Percentiles rank a stretch among this genome's conserved stretches.
These are phyloP conservation scores for Neolentinus lepideus DNA, from an alignment of 1,284 basidiomycete genomes.

Conservation along the genomic window DNA sequence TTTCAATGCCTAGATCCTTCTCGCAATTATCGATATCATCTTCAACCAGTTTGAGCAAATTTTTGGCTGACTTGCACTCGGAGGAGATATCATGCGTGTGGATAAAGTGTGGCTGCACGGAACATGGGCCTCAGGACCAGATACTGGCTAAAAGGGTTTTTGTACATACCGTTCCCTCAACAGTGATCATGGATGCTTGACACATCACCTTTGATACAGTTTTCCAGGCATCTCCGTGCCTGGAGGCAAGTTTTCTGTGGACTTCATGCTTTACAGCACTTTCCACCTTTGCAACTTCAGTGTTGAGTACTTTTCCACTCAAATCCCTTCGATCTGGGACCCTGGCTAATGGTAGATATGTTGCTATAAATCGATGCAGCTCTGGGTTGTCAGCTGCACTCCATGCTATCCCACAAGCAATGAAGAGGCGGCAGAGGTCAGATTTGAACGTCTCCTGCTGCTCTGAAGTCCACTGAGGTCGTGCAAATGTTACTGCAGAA, in stretches of 20 bases:
- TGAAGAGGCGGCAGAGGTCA: constrained; percentile 11
- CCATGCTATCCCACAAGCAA: constrained; percentile 14
- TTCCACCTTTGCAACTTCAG: constrained; percentile 1
- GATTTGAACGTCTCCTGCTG: constrained; percentile 6
- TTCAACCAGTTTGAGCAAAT: constrained; percentile 19
- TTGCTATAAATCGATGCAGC: constrained; percentile 13
- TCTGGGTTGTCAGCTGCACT: constrained; percentile 17
- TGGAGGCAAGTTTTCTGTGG: constrained; percentile 8
- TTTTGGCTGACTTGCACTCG: constrained; percentile 23
- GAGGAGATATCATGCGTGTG: constrained; percentile 15
- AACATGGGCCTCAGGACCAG: background rate
- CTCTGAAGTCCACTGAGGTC: background rate
- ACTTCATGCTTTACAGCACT: background rate
- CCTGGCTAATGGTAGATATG: constrained; percentile 16
- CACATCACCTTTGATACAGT: constrained; percentile 5
- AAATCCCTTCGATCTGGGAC: constrained; percentile 16
- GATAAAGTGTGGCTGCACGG: background rate
- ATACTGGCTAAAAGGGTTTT: background rate
- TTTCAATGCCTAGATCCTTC: constrained; percentile 10
- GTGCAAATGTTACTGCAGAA: background rate
- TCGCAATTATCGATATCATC: constrained; percentile 17
- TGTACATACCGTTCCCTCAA: constrained; percentile 8
- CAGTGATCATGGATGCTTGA: constrained; percentile 10
- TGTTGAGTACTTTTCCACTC: constrained; percentile 15
- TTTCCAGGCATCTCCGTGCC: constrained; percentile 10